phyloP scores from a whole-genome alignment of 2,329 filamentous ascomycete genomes.

The Cryphonectria japonica region DNA sequence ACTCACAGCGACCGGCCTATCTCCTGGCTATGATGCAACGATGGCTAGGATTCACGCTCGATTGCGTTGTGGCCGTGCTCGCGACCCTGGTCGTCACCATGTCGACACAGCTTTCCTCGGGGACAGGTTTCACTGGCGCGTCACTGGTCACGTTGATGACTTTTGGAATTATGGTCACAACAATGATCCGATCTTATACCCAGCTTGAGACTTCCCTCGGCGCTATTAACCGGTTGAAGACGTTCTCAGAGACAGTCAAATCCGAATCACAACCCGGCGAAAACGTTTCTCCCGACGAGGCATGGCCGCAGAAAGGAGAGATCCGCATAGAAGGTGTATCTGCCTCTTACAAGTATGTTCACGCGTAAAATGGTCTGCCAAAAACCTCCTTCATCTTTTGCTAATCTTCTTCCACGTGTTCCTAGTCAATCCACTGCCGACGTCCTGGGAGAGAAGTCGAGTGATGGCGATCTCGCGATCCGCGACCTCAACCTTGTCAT shows the following conservation, averaged over 20 bases:
- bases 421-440: background rate
- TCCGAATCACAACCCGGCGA: constrained; percentile 34
- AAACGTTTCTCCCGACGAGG: constrained; percentile 33
- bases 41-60: constrained; percentile 58
- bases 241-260: constrained; percentile 34
- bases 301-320: constrained; percentile 37
- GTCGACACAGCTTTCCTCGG: constrained; percentile 47
- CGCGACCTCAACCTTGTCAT: constrained; percentile 37
- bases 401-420: background rate
- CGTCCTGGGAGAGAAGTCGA: background rate
- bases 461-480: constrained; percentile 34
- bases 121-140: constrained; percentile 45
- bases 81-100: constrained; percentile 53
- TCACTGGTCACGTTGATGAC: constrained; percentile 44
- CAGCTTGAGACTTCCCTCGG: constrained; percentile 40
- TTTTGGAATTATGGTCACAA: constrained; percentile 39
- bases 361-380: background rate
- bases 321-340: constrained; percentile 35
- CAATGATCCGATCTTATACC: constrained; percentile 41
- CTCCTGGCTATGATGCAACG: constrained; percentile 60
- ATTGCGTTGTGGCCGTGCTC: constrained; percentile 52
- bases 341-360: constrained; percentile 29
- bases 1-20: constrained; percentile 61
- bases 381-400: background rate
- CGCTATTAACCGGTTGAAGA: constrained; percentile 37